Base-by-base conservation (phyloP, 1,139 yeast species). In the Kazachstania sp. region DNA sequence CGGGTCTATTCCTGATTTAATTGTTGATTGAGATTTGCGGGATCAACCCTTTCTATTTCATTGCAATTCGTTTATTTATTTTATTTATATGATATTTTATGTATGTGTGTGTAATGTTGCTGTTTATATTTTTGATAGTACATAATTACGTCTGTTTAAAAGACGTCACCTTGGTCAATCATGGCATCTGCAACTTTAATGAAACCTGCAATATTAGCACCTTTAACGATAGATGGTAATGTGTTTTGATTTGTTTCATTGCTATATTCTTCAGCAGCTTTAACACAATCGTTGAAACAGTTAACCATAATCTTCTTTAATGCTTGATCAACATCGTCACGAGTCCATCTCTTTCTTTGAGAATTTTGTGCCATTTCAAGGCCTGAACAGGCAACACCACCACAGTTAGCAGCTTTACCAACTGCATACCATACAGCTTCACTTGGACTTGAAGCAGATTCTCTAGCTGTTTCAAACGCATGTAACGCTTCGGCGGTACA, bases 301-400 rank as follows among this genome's bases (percentile, higher is more conserved):
- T 78, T 81, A 71, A 82, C 77, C 97, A 92, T 90, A 70, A 92
- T 90, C 68, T 77, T 78, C 80, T 87, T 86, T 68, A 88, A 81
- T 71, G 83, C 86, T 54, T 70, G 67, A 71, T 88, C 97, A 62
- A 88, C 97, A 74, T 85, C 87, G 74, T 86, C 95, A 52, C 79
- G 61, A 53, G 95, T 78, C 96, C 96, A 88, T 58, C 73, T 71
- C 57, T 83, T 80, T 77, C 97, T 86, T 70, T 84, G 94, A 51
- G 97, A 87, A 86, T 92, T 92, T 77, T 92, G 98, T 54, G 97
- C 97, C 97, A 92, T 92, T 78, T 92, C 98, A 60, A 92, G 80
- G 69, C 97, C 97, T 54, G 96, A 87, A 51, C 90, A 97, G 51
- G 96, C 95, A 63, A 92, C 98, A 81, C 97, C 98, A 75, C 97